Evolutionary conservation across 495 filamentous ascomycete genomes (phyloP), one percentile per base, ranked within the genome.

Genomic region (Achaetomiella virescens): DNA sequence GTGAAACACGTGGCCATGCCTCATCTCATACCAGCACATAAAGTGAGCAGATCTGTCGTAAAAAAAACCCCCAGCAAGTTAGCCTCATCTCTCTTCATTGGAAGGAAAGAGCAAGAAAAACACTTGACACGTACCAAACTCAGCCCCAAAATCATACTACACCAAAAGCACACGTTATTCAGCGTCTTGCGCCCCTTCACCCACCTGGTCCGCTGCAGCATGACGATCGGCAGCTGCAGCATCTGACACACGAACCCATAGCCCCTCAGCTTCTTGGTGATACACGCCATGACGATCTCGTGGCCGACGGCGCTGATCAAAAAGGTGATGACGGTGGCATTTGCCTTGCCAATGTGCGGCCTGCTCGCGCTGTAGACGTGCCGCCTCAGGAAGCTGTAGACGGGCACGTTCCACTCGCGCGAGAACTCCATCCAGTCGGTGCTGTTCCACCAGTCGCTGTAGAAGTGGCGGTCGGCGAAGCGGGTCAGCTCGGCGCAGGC

Each of bases 221-320:
- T 86, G 46, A 97, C 88, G 57, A 97, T 95, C 0, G 93, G 93
- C 55, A 98, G 74, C 75, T 98, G 93, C 54, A 91, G 70, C 93
- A 98, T 98, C 84, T 96, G 91, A 51, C 88, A 86, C 12, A 93
- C 62, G 67, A 96, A 95, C 6, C 93, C 93, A 66, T 97, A 97
- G 1, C 93, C 93, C 25, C 93, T 78, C 37, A 98, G 75, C 71
- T 98, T 97, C 76, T 97, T 91, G 45, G 92, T 97, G 68, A 98
- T 97, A 66, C 92, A 97, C 31, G 88, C 89, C 89, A 98, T 93
- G 56, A 98, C 89, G 29, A 98, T 81, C 68, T 98, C 93, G 68
- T 98, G 93, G 18, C 89, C 91, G 17, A 93, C 57, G 36, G 93
- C 86, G 63, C 84, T 88, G 63, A 97, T 87, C 41, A 98, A 70